Percentiles rank a stretch among this genome's conserved stretches.
These are phyloP conservation scores for Colletotrichum truncatum DNA, from an alignment of 2,329 filamentous ascomycete genomes.

Conservation along the genomic window DNA sequence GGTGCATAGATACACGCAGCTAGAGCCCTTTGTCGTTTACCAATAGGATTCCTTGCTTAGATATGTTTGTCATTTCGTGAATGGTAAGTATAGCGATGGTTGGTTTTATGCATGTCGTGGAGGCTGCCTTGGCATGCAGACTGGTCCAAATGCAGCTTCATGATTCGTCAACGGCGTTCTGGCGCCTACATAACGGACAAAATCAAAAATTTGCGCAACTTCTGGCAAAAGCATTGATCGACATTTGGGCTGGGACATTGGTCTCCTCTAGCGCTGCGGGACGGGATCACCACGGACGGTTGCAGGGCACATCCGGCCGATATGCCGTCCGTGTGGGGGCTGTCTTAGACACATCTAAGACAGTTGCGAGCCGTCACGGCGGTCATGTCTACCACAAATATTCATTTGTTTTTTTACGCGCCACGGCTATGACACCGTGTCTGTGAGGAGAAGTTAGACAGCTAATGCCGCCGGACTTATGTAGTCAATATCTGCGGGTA, in stretches of 20 bases:
- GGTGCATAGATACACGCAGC: not conserved
- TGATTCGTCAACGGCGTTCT: not conserved
- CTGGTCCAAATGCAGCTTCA: not conserved
- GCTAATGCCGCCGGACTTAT: no score
- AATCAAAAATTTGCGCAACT: not conserved
- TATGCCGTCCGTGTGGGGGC: not conserved
- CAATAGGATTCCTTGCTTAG: no score
- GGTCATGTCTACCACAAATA: not conserved
- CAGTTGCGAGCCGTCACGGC: not conserved
- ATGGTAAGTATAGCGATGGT: not conserved
- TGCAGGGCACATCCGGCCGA: conserved; percentile 12
- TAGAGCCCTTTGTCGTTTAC: no score
- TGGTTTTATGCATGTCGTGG: not conserved
- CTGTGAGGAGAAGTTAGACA: not conserved
- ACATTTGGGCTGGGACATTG: not conserved
- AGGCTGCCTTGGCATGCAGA: not conserved
- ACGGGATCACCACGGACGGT: conserved; percentile 3
- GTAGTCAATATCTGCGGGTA: no score
- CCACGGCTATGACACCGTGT: not conserved
- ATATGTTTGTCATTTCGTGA: not conserved
- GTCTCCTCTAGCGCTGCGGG: not conserved
- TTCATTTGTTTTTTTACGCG: not conserved
- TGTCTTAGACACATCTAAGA: conserved; percentile 23
- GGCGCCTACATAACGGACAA: not conserved
- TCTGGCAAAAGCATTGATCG: not conserved